Evolutionary conservation across 1,284 basidiomycete species (phyloP), one percentile per base, ranked within the genome.

Genomic region (Fomitopsis palustris): DNA sequence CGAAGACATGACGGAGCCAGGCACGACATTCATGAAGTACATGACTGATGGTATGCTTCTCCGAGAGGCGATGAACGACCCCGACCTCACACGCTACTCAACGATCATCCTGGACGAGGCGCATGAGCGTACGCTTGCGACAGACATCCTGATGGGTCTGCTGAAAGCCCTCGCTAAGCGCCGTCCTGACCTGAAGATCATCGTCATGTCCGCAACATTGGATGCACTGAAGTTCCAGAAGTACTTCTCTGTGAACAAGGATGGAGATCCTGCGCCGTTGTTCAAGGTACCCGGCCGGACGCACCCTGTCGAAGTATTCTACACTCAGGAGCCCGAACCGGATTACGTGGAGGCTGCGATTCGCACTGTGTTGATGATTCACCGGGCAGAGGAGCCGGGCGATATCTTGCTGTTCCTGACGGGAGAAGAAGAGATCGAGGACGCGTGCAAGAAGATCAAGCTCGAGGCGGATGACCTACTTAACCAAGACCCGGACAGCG

Each of bases 1-100:
- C 76, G 96, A 99, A 75, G 96, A 99, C 72, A 94, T 95, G 88
- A 98, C 96, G 10, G 91, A 95, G 64, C 84, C 85, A 0, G 92
- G 92, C 0, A 92, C 87, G 8, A 98, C 95, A 0, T 96, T 97
- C 75, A 80, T 98, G 66, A 96, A 96, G 74, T 98, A 99, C 79
- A 98, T 99, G 96, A 99, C 96, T 12, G 96, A 99, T 67, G 96
- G 96, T 84, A 97, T 98, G 95, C 70, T 95, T 60, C 83, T 97
- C 29, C 89, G 96, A 41, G 96, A 98, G 78, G 96, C 95, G 7
- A 98, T 98, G 93, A 93, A 96, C 75, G 97, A 99, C 74, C 91
- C 93, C 33, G 83, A 87, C 53, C 85, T 98, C 29, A 81, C 84
- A 53, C 86, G 94, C 12, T 99, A 99, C 77, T 96, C 93, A 35